Evolutionary conservation across 768 basidiomycete species (phyloP), one percentile per base, ranked within the genome.

Genomic region (Sarcodon aspratus): DNA sequence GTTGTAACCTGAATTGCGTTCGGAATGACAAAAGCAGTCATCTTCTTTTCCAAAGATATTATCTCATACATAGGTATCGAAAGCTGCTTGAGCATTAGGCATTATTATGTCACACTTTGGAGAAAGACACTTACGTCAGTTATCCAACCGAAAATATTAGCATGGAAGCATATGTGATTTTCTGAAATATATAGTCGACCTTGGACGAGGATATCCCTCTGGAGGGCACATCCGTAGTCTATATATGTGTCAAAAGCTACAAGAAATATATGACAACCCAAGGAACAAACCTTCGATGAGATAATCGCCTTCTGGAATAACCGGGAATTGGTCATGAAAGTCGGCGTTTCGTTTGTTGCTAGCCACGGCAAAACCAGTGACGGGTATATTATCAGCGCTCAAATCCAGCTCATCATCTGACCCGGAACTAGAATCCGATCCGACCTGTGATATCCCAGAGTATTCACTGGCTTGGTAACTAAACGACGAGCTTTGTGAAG

Each of bases 101-200:
- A 48, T 49, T 35, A 47, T 45, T 5, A 31, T 3, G 7, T 36
- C n/a, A 46, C 15, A 17, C 10, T 21, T 15, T 17, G 21, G 27
- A 49, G 9, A 27, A 32, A 42, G 44, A 45, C 32, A 10, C 93
- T 64, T 64, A 95, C 94, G 61, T 95, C 83, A 31, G 95, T 98
- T 45, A 96, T 85, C 96, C 95, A 98, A 38, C 96, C 95, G 65
- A 98, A 95, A 40, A 98, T 97, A 61, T 98, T 98, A 38, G 96
- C 95, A 57, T 99, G 90, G 72, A 98, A 99, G 69, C 92, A 98
- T n/a, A 97, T 78, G 61, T 97, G 94, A 66, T 98, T 97, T 67
- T 99, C 95, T 7, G 96, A 98, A 18, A 98, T 89, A 66, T 97
- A 97, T 49, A 99, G 63, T 9, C 96, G 75, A 5, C 96, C 96